These are phyloP conservation scores for Streptanthus diversifolius DNA, from an alignment of 345 rosid species.

Conservation along the genomic window DNA sequence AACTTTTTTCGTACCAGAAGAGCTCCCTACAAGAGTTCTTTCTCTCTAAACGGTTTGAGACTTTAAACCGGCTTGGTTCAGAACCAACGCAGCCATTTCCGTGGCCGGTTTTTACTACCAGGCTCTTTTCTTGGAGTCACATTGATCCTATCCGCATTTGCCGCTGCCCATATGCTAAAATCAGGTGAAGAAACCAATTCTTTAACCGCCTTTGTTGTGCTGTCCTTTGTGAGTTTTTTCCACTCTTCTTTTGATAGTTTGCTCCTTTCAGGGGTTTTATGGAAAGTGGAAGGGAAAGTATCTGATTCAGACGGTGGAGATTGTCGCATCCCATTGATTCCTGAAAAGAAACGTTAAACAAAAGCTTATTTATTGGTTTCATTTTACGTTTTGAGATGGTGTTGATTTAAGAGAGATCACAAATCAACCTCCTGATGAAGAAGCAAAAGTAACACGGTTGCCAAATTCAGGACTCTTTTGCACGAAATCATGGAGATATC, in stretches of 20 bases:
- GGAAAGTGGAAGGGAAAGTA: conserved; percentile 59
- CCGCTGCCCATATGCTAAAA: conserved; percentile 73
- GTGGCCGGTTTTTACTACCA: conserved; percentile 26
- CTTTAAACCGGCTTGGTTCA: conserved; percentile 19
- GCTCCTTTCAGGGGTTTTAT: conserved; percentile 64
- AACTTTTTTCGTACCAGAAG: conserved; percentile 12
- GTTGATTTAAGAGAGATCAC: background rate
- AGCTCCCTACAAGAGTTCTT: background rate
- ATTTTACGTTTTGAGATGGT: background rate
- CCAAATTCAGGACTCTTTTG: conserved; percentile 30
- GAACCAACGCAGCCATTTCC: conserved; percentile 50
- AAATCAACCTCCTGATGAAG: conserved; percentile 27
- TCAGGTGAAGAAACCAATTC: conserved; percentile 78
- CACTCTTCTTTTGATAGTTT: conserved; percentile 56
- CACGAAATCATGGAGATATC: conserved; percentile 40
- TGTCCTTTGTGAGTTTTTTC: conserved; percentile 53
- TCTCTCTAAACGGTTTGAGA: background rate
- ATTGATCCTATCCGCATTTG: conserved; percentile 73
- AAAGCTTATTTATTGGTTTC: conserved; percentile 7
- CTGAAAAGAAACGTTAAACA: conserved; percentile 34
- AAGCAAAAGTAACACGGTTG: conserved; percentile 8
- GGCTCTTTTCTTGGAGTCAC: conserved; percentile 47
- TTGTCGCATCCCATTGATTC: conserved; percentile 31
- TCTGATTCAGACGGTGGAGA: conserved; percentile 42
- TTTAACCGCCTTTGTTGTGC: conserved; percentile 61